phyloP scores from a whole-genome alignment of 2,329 filamentous ascomycete genomes.

The Microdochium bolleyi region DNA sequence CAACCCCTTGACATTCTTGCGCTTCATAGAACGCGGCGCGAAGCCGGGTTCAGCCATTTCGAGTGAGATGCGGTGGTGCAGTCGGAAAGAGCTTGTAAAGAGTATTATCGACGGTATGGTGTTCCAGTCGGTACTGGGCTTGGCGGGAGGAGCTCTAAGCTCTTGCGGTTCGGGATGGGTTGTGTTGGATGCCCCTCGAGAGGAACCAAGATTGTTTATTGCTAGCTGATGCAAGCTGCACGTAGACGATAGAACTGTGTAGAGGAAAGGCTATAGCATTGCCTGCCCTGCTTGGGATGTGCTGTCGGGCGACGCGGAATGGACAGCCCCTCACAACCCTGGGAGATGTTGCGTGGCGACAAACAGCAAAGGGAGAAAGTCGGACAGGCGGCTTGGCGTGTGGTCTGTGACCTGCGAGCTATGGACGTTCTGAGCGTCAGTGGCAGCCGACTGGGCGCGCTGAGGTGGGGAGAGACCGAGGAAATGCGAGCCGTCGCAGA shows the following conservation, averaged over 20 bases:
- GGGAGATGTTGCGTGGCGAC: not conserved
- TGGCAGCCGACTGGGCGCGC: not conserved
- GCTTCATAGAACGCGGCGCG: constrained; percentile 80
- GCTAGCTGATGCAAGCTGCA: no score
- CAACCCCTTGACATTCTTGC: constrained; percentile 97
- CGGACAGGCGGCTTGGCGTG: not conserved
- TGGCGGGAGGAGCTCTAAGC: not conserved
- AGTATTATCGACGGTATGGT: not conserved
- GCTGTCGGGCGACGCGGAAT: not conserved
- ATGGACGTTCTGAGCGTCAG: not conserved
- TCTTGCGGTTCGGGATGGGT: not conserved
- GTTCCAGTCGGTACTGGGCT: not conserved
- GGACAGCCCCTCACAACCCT: not conserved
- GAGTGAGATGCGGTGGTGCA: not conserved
- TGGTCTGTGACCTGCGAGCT: not conserved
- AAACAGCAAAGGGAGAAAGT: not conserved
- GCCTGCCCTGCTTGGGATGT: not conserved
- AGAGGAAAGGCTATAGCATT: not conserved
- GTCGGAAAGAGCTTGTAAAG: not conserved
- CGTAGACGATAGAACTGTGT: not conserved
- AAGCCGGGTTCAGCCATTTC: constrained; percentile 36
- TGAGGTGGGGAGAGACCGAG: not conserved
- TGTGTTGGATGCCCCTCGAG: not conserved
- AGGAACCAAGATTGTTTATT: not conserved
- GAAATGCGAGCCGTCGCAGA: not conserved